These are phyloP conservation scores for Henckelia pumila DNA, from an alignment of 257 asterid species.

Conservation along the genomic window DNA sequence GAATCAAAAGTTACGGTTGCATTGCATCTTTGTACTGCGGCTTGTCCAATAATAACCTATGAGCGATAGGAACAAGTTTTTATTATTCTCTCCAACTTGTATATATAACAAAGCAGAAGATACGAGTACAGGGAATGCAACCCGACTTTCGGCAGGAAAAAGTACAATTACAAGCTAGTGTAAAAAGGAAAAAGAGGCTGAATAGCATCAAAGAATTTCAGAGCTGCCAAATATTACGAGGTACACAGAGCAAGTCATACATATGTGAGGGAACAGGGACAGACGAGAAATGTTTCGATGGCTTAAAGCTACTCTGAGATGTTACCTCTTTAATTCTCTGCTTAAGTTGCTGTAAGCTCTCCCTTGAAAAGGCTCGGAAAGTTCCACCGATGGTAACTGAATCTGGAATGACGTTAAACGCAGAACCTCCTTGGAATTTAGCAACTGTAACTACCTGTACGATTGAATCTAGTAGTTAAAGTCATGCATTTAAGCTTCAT, in stretches of 20 bases:
- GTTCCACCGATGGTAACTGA: constrained; percentile 94
- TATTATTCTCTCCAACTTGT: background rate
- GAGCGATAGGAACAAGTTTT: constrained; percentile 12
- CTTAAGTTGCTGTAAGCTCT: constrained; percentile 64
- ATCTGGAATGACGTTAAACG: constrained; percentile 90
- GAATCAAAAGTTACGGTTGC: constrained; percentile 58
- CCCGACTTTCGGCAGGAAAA: background rate
- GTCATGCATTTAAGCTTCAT: background rate
- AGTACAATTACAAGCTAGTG: background rate
- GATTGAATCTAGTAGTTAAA: constrained; percentile 17
- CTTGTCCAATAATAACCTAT: constrained; percentile 81
- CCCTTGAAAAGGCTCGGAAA: constrained; percentile 74
- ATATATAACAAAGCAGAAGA: background rate
- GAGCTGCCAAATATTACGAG: background rate
- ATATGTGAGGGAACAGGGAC: background rate
- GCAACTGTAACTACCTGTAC: constrained; percentile 83
- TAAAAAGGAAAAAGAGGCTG: background rate
- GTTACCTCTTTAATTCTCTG: constrained; percentile 75
- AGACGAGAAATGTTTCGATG: background rate
- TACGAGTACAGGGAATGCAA: background rate
- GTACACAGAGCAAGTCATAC: background rate
- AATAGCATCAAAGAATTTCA: background rate
- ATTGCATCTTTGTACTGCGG: constrained; percentile 87
- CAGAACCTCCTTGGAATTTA: constrained; percentile 84
- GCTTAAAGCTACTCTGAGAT: constrained; percentile 12